A percentile compares a stretch with the other conserved stretches of the same genome.
Evolutionary conservation across 352 stramenopile species (phyloP).

Genomic region (Pilasporangium apinafurcum): DNA sequence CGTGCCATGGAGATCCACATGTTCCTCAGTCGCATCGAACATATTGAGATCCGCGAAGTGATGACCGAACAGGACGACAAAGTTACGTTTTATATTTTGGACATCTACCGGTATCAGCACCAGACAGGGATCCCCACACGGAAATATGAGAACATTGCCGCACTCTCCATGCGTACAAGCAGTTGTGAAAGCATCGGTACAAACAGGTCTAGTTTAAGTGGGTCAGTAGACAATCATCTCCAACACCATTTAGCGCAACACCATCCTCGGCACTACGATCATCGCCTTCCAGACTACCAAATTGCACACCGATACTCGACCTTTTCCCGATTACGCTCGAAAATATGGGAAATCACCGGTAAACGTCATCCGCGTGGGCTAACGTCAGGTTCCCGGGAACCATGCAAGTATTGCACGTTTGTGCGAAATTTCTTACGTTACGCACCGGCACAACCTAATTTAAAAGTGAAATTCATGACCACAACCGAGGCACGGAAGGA

Average conservation of each 20-base stretch:
- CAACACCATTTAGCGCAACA: too few relatives aligned
- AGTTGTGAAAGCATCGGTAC: slow-evolving; percentile 7
- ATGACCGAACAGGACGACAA: slow-evolving; percentile 37
- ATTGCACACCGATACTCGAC: slow-evolving; percentile 65
- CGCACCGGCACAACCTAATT: slow-evolving; percentile 28
- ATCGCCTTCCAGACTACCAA: slow-evolving; percentile 41
- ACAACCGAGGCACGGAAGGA: slow-evolving; percentile 32
- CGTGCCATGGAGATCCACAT: slow-evolving; percentile 44
- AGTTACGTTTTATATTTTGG: slow-evolving; percentile 49
- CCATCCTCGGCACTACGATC: too few relatives aligned
- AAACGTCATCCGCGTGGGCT: slow-evolving; percentile 39
- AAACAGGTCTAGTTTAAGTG: too few relatives aligned
- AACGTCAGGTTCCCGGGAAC: too few relatives aligned
- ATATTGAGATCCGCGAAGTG: slow-evolving; percentile 43
- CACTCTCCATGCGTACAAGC: slow-evolving; percentile 3
- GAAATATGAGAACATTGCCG: slow-evolving; percentile 9
- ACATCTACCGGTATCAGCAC: slow-evolving; percentile 50
- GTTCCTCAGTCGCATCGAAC: slow-evolving; percentile 55
- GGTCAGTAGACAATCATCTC: too few relatives aligned
- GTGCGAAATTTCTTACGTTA: slow-evolving; percentile 38
- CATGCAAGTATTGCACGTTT: slow-evolving; percentile 41
- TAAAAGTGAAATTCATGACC: slow-evolving; percentile 45
- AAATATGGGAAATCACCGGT: slow-evolving; percentile 34
- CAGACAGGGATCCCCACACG: slow-evolving; percentile 40
- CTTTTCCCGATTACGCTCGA: slow-evolving; percentile 41